Base-by-base conservation (phyloP, 164 flowering plant species). In the Umbellularia californica region DNA sequence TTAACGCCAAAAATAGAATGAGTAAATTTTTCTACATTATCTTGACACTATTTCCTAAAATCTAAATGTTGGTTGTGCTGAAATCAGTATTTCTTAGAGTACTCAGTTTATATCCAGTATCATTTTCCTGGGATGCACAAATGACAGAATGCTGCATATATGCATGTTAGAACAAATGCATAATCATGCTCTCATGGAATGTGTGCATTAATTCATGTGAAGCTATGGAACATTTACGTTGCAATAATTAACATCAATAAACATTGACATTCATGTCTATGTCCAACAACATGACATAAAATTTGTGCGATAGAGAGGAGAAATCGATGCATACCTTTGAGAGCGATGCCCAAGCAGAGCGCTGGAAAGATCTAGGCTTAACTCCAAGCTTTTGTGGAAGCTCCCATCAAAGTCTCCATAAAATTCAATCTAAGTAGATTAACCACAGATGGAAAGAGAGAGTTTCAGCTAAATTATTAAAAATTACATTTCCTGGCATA, bases 391-490 rank as follows among this genome's bases (percentile, higher is more conserved):
- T 76, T 90, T 93, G 88, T 95, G 98, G 79, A 95, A 92, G 82
- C 90, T 95, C 77, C 94, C 99, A 82, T 93, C 97, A 74, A 90
- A 92, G 81, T 95, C 99, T 52, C 99, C 99, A 85, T 91, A 93
- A 76, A 95, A 95, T 66, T 93, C 98, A 86, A 95, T 93, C 99
- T 95, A 74, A 70, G 71, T 47, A 19, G 41, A 67, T 17, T 47
- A 69, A 69, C 55, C 41, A 69, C 12, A 47, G 15, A 35, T 30
- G 22, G 22, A 5, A 58, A 58, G 19, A 58, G 2, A 58, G 14
- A 58, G 22, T 58, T 60, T 60, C 24, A n/a, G 64, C 64, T 60
- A 23, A 60, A 60, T 60, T 11, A 0, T 60, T n/a, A 20, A 23
- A 60, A 60, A 19, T 60, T 19, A 60, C 23, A 11, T 60, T n/a